Evolutionary conservation across 495 filamentous ascomycete species (phyloP).

Genomic region (Patellaria atrata): DNA sequence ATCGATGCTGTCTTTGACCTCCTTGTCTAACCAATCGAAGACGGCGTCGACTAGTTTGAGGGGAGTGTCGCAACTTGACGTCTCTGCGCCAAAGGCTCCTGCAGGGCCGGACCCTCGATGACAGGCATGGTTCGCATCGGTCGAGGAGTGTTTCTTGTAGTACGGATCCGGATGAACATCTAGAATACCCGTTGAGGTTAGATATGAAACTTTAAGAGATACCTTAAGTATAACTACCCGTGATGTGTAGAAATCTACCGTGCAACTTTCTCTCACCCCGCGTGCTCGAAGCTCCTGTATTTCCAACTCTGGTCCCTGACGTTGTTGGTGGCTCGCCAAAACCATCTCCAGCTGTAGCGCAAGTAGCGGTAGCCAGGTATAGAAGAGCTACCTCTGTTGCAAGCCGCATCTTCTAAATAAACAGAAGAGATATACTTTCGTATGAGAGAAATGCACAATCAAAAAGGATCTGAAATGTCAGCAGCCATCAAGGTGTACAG

Average conservation of each 20-base stretch:
- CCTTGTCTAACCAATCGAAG: conserved; percentile 78
- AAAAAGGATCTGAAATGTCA: too few relatives aligned
- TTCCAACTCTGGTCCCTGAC: too few relatives aligned
- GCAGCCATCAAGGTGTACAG: too few relatives aligned
- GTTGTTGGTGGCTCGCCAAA: too few relatives aligned
- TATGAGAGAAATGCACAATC: too few relatives aligned
- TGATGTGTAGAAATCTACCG: conserved; percentile 88
- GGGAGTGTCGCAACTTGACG: conserved; percentile 78
- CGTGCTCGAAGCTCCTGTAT: too few relatives aligned
- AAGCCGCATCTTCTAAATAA: too few relatives aligned
- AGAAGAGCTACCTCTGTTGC: too few relatives aligned
- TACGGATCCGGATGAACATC: conserved; percentile 82
- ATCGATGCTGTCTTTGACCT: conserved; percentile 72
- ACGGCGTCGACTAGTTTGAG: conserved; percentile 70
- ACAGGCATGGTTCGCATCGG: conserved; percentile 52
- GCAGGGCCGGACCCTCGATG: conserved; percentile 66
- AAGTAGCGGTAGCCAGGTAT: too few relatives aligned
- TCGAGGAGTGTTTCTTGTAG: conserved; percentile 64
- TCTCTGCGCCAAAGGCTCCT: conserved; percentile 69
- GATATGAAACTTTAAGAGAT: background rate
- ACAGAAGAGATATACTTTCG: too few relatives aligned
- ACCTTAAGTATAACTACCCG: conserved; percentile 42
- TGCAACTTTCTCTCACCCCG: conserved; percentile 34
- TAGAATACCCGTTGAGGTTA: conserved; percentile 23
- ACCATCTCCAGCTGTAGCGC: too few relatives aligned